phyloP scores from a whole-genome alignment of 805 yeast genomes.

The Saturnispora dispora region DNA sequence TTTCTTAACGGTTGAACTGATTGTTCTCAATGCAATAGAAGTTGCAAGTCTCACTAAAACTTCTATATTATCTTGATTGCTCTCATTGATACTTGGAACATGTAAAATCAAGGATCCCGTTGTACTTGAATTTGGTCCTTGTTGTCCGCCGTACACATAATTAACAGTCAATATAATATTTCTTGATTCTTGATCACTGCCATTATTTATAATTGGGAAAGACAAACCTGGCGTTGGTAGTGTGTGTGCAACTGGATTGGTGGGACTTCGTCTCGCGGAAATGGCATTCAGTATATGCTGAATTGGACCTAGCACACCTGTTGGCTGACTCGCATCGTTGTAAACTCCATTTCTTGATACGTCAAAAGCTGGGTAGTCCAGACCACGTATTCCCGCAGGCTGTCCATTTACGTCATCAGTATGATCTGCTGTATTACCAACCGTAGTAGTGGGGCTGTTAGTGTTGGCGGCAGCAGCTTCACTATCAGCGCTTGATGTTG shows the following conservation, averaged over 20 bases:
- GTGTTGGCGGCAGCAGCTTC: background rate
- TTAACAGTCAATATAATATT: constrained; percentile 34
- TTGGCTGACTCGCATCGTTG: constrained; percentile 18
- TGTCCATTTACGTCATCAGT: background rate
- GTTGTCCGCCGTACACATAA: constrained; percentile 26
- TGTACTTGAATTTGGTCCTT: constrained; percentile 9
- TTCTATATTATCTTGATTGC: constrained; percentile 52
- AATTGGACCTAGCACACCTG: constrained; percentile 7
- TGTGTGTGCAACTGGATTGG: background rate
- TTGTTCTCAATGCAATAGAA: constrained; percentile 57
- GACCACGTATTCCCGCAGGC: constrained; percentile 22
- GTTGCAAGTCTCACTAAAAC: constrained; percentile 60
- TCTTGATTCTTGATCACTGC: constrained; percentile 19
- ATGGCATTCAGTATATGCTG: background rate
- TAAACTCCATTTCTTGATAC: constrained; percentile 27
- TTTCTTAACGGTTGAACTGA: constrained; percentile 40
- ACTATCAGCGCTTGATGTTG: background rate
- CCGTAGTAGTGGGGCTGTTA: background rate
- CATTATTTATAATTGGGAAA: background rate
- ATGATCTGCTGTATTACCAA: background rate
- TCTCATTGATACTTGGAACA: constrained; percentile 54
- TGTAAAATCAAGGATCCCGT: constrained; percentile 55
- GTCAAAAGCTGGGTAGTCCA: constrained; percentile 31
- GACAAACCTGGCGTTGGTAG: background rate
- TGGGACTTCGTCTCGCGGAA: background rate